A percentile compares a stretch with the other conserved stretches of the same genome.
These are phyloP conservation scores for Nakaseomyces kungkrabaensis DNA, from an alignment of 1,139 yeast species.

Conservation along the genomic window DNA sequence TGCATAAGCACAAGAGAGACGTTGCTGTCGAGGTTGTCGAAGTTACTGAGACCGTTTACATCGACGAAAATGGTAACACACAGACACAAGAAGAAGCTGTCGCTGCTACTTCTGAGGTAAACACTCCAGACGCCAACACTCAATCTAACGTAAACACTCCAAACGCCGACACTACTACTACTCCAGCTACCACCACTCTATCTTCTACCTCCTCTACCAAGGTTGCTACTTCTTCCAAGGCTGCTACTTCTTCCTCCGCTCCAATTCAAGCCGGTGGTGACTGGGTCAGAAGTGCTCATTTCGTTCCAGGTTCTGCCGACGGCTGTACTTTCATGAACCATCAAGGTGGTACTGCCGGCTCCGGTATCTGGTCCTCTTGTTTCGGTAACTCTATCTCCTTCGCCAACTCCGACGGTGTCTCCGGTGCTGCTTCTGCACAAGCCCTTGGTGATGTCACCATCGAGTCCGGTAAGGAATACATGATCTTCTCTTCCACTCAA, in stretches of 20 bases:
- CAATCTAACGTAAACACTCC: too few species aligned
- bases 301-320: conserved; percentile 49
- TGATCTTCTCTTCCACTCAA: conserved; percentile 59
- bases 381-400: conserved; percentile 85
- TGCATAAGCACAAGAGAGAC: conserved; percentile 44
- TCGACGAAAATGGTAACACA: conserved; percentile 46
- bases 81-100: conserved; percentile 14
- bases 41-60: conserved; percentile 67
- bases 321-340: conserved; percentile 79
- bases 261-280: conserved; percentile 30
- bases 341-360: conserved; percentile 68
- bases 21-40: conserved; percentile 54
- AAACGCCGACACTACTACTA: neutral
- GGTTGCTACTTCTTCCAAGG: neutral
- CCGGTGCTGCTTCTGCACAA: conserved; percentile 52
- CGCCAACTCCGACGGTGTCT: conserved; percentile 62
- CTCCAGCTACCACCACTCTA: conserved; percentile 20
- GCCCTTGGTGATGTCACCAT: conserved; percentile 55
- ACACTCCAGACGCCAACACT: conserved; percentile 20
- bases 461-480: conserved; percentile 63
- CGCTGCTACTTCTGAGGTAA: conserved; percentile 9
- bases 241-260: neutral
- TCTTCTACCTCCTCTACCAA: conserved; percentile 21
- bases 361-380: conserved; percentile 76
- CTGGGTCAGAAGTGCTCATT: conserved; percentile 75